Evolutionary conservation across 2,329 filamentous ascomycete genomes (phyloP).

Genomic region (Pestalotiopsis sp.): DNA sequence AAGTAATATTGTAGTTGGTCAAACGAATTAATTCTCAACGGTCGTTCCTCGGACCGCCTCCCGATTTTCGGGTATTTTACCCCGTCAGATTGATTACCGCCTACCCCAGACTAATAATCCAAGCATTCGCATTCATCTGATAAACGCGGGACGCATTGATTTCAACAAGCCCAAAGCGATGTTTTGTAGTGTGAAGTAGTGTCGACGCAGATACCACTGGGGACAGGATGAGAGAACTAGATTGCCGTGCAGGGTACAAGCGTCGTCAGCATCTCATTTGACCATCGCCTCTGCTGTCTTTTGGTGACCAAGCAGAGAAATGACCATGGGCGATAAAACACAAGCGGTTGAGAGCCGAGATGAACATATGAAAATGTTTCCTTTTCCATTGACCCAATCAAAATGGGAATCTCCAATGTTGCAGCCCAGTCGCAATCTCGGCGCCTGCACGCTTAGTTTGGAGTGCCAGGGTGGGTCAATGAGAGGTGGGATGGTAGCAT

Average conservation of each 20-base stretch:
- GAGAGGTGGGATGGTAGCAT: not conserved
- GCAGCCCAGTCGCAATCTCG: slow-evolving; percentile 9
- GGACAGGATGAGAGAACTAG: not conserved
- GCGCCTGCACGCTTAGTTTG: slow-evolving; percentile 6
- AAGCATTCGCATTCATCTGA: too few species aligned
- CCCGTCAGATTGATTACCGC: not conserved
- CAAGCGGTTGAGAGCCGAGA: slow-evolving; percentile 10
- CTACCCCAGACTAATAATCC: not conserved
- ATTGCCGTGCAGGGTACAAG: not conserved
- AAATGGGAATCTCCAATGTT: not conserved
- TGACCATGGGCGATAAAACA: not conserved
- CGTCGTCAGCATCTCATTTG: not conserved
- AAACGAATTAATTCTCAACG: not conserved
- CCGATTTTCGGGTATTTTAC: not conserved
- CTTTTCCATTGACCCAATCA: slow-evolving; percentile 7
- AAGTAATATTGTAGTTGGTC: not conserved
- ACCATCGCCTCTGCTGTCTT: not conserved
- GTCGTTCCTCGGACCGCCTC: not conserved
- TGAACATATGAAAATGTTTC: not conserved
- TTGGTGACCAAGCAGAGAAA: not conserved
- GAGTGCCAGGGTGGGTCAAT: not conserved
- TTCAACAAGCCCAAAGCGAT: too few species aligned
- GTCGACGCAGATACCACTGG: not conserved
- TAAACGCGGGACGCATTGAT: too few species aligned
- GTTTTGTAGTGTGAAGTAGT: too few species aligned